Base-by-base conservation (phyloP, 106 monocot species). In the Dioscorea dumetorum region DNA sequence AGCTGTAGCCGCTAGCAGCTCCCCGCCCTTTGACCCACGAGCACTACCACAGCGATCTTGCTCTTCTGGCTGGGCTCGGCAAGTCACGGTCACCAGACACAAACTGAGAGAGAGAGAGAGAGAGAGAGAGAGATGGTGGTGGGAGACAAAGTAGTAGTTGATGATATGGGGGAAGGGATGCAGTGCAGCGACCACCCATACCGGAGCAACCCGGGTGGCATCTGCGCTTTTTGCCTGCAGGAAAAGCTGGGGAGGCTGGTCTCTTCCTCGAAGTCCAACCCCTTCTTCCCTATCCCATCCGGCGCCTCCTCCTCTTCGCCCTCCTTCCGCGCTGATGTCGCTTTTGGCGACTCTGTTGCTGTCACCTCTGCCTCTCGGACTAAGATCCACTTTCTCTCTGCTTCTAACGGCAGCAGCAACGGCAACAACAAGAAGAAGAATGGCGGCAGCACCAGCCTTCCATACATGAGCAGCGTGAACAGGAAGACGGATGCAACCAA, bases 221-320 rank as follows among this genome's bases (percentile, higher is more conserved):
- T 90, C 61, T 90, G 89, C 72, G 89, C 89, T 19, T 82, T 90
- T 66, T 90, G 89, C 65, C 77, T 90, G 11, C 89, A 90, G 62
- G 89, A 90, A 66, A 90, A 90, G 82, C 85, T 90, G 20, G 85
- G 89, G 61, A 85, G 82, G 79, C 77, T 90, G 34, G 82, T 90
- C 33, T 82, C 85, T 24, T 90, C 89, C 24, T 79, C 84, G 57
- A 76, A 78, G 58, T 67, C 77, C 67, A 67, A 15, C 70, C 67
- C 58, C 19, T 78, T 81, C 70, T 67, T 70, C 58, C 58, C 80
- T 15, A 6, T 53, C 41, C 49, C 68, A 49, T 24, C 79, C 69
- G 16, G 61, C 81, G 31, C 56, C 68, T 57, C 51, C 56, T 14
- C 13, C 41, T 34, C 54, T 64, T 61, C 34, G 67, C 35, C 31